phyloP scores from a whole-genome alignment of 345 rosid species.

The Erysimum cheiranthoides region DNA sequence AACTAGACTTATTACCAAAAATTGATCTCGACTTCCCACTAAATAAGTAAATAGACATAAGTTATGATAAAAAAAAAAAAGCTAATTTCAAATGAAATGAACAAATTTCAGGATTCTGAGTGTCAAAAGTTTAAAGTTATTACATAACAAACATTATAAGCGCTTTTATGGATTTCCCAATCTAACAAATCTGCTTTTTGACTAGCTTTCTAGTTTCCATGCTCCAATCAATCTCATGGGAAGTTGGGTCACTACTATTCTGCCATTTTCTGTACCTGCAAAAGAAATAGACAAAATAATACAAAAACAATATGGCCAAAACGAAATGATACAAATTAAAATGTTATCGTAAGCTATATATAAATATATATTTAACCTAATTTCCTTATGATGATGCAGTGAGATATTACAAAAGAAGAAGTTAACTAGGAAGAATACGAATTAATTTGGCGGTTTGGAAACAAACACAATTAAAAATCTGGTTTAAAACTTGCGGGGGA shows the following conservation, averaged over 20 bases:
- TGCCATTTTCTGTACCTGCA: constrained; percentile 32
- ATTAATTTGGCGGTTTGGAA: not conserved
- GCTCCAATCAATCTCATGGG: constrained; percentile 45
- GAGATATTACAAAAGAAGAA: constrained; percentile 36
- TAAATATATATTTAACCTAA: constrained; percentile 22
- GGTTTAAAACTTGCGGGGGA: not conserved
- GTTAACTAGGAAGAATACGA: constrained; percentile 32
- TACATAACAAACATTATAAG: constrained; percentile 10
- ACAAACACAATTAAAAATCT: not conserved
- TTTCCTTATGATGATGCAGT: not conserved
- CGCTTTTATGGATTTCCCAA: constrained; percentile 36
- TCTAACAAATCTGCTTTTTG: constrained; percentile 35
- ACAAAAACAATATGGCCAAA: constrained; percentile 39
- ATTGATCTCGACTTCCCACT: not conserved
- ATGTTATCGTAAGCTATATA: not conserved
- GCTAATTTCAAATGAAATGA: not conserved
- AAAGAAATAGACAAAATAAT: constrained; percentile 29
- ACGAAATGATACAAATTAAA: constrained; percentile 27
- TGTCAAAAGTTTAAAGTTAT: constrained; percentile 25
- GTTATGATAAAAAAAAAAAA: not conserved
- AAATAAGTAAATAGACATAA: not conserved
- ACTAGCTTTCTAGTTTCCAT: constrained; percentile 48
- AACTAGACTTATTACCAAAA: not conserved
- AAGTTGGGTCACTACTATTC: constrained; percentile 31
- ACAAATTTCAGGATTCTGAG: not conserved